Percentiles rank a stretch among this genome's conserved stretches.
Evolutionary conservation across 768 basidiomycete genomes (phyloP).

Genomic region (Rhizopogon vesiculosus): DNA sequence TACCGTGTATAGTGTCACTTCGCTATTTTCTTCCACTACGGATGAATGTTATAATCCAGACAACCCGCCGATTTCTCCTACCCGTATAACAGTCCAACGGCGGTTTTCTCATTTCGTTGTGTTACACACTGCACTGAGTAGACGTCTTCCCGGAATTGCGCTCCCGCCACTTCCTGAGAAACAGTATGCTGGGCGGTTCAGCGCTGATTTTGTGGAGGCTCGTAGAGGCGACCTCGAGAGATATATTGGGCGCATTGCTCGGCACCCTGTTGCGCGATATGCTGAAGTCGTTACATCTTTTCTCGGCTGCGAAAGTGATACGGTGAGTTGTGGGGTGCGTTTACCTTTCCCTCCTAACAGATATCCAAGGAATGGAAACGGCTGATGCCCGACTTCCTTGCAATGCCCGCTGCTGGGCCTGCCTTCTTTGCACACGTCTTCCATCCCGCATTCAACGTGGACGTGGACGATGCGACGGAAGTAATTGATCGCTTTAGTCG

Average conservation of each 20-base stretch:
- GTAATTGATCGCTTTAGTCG: slow-evolving; percentile 56
- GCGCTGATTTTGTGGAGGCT: slow-evolving; percentile 77
- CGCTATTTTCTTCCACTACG: slow-evolving; percentile 43
- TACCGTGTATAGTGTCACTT: slow-evolving; percentile 73
- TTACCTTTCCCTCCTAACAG: slow-evolving; percentile 2
- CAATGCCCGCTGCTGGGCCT: slow-evolving; percentile 64
- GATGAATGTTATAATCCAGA: slow-evolving; percentile 14
- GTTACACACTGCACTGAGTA: slow-evolving; percentile 65
- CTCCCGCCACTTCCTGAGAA: slow-evolving; percentile 84
- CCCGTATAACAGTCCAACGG: slow-evolving; percentile 69
- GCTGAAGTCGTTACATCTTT: slow-evolving; percentile 80
- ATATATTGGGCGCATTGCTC: slow-evolving; percentile 63
- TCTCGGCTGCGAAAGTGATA: slow-evolving; percentile 69
- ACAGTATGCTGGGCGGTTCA: slow-evolving; percentile 79
- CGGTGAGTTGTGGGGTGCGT: slow-evolving; percentile 39
- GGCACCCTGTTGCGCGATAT: slow-evolving; percentile 75
- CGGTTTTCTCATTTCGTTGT: slow-evolving; percentile 84
- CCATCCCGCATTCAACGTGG: slow-evolving; percentile 83
- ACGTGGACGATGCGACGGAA: slow-evolving; percentile 63
- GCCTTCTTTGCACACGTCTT: slow-evolving; percentile 76
- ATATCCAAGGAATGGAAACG: slow-evolving; percentile 64
- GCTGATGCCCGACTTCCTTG: slow-evolving; percentile 53
- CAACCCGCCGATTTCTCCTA: slow-evolving; percentile 31
- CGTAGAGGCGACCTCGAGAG: slow-evolving; percentile 77
- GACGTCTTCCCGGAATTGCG: slow-evolving; percentile 69